Conservation (phyloP, 169 alveolate genomes). For the Hepatocystis sp. region DNA sequence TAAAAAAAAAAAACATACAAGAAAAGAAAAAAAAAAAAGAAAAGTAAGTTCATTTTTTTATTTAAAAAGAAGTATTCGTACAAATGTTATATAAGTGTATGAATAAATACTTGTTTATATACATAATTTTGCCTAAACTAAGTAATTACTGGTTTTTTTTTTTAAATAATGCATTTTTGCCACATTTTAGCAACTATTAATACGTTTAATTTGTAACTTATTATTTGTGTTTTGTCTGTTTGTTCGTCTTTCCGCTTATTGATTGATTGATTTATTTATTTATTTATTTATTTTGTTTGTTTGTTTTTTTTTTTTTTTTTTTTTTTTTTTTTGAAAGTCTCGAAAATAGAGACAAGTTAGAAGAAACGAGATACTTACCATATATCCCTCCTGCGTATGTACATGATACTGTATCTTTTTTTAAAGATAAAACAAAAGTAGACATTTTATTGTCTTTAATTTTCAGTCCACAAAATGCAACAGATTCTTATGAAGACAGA, state of each 20-base stretch:
- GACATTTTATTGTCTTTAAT: conserved; percentile 82
- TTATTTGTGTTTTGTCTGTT: background rate
- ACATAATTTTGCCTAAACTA: no score
- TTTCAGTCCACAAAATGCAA: conserved; percentile 82
- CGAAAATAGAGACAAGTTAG: conserved; percentile 60
- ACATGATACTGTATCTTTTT: conserved; percentile 81
- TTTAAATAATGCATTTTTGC: no score
- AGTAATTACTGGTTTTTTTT: no score
- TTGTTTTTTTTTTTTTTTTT: background rate
- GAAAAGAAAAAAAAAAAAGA: conserved; percentile 73
- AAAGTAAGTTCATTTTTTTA: conserved; percentile 14
- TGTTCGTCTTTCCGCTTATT: background rate
- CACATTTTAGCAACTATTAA: background rate
- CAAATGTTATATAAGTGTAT: no score
- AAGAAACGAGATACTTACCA: conserved; percentile 84
- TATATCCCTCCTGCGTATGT: conserved; percentile 85
- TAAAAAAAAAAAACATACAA: conserved; percentile 50
- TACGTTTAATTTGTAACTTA: background rate
- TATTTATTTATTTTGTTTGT: background rate
- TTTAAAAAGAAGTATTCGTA: background rate
- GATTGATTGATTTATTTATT: background rate
- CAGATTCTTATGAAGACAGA: conserved; percentile 81
- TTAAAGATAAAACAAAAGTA: conserved; percentile 80
- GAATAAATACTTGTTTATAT: no score
- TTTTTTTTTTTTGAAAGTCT: conserved; percentile 2